Percentiles rank a stretch among this genome's conserved stretches.
These are phyloP conservation scores for Penstemon barbatus DNA, from an alignment of 257 asterid species.

Conservation along the genomic window DNA sequence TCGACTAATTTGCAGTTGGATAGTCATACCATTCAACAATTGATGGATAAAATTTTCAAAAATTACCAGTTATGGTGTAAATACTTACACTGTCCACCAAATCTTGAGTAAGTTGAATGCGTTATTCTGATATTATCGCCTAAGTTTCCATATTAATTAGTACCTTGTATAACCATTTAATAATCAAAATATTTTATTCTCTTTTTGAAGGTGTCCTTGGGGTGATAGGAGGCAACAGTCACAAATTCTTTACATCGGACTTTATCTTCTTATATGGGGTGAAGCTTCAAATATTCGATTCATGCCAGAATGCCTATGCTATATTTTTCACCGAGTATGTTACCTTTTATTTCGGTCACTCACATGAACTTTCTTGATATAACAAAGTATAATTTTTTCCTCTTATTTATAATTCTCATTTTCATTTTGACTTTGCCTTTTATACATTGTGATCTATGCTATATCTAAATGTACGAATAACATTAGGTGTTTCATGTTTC, in stretches of 20 bases:
- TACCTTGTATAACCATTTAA: not conserved
- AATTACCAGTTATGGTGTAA: constrained; percentile 89
- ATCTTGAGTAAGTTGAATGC: constrained; percentile 69
- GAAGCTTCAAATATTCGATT: constrained; percentile 98
- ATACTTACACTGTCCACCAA: constrained; percentile 63
- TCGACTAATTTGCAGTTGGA: constrained; percentile 58
- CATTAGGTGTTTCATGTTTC: constrained; percentile 10
- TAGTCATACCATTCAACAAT: constrained; percentile 48
- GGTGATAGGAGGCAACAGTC: constrained; percentile 69
- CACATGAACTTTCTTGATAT: constrained; percentile 4
- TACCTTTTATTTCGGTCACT: constrained; percentile 28
- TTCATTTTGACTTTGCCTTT: not conserved
- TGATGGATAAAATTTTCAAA: constrained; percentile 75
- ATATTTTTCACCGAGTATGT: constrained; percentile 86
- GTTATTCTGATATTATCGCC: constrained; percentile 21
- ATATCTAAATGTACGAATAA: not conserved
- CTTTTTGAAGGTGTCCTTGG: constrained; percentile 56
- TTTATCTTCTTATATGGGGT: constrained; percentile 98
- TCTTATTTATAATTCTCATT: not conserved
- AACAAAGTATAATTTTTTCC: not conserved
- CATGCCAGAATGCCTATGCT: constrained; percentile 99
- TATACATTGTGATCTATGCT: not conserved
- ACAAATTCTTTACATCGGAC: constrained; percentile 91
- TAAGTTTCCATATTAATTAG: constrained; percentile 2
- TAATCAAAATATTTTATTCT: constrained; percentile 22